A percentile compares a stretch with the other conserved stretches of the same genome.
These are phyloP conservation scores for Gyromitra esculenta DNA, from an alignment of 2,329 filamentous ascomycete genomes.

Conservation along the genomic window DNA sequence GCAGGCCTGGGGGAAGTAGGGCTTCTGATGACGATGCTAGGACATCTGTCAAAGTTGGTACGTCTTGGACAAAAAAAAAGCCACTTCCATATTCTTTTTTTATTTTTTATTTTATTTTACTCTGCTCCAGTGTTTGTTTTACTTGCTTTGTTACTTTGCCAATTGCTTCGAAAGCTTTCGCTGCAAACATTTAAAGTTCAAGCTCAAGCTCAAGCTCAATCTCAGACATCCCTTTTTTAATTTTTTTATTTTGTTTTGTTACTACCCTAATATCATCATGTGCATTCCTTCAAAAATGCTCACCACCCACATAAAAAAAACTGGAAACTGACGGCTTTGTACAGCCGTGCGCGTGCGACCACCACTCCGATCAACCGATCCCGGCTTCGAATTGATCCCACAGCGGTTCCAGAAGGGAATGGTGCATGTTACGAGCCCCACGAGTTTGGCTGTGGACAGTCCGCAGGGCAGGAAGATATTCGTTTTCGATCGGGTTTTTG, in stretches of 20 bases:
- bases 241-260: not conserved
- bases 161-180: constrained; percentile 32
- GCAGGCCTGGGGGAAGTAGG: constrained; percentile 79
- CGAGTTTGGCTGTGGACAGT: constrained; percentile 86
- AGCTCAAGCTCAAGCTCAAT: too few species aligned
- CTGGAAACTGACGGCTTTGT: constrained; percentile 46
- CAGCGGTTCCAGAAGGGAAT: constrained; percentile 93
- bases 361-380: constrained; percentile 81
- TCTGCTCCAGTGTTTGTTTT: constrained; percentile 5
- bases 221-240: constrained; percentile 10
- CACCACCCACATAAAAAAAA: too few species aligned
- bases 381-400: constrained; percentile 92
- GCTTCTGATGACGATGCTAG: constrained; percentile 89
- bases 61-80: constrained; percentile 61
- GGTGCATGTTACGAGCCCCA: constrained; percentile 87
- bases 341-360: constrained; percentile 92
- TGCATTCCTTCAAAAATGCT: not conserved
- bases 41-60: constrained; percentile 96
- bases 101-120: not conserved
- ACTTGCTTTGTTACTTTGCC: constrained; percentile 10
- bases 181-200: constrained; percentile 9
- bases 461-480: constrained; percentile 94
- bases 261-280: constrained; percentile 10
- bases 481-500: constrained; percentile 94
- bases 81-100: not conserved